A percentile compares a stretch with the other conserved stretches of the same genome.
phyloP scores from a whole-genome alignment of 2,329 filamentous ascomycete species.

The Exophiala sp. region DNA sequence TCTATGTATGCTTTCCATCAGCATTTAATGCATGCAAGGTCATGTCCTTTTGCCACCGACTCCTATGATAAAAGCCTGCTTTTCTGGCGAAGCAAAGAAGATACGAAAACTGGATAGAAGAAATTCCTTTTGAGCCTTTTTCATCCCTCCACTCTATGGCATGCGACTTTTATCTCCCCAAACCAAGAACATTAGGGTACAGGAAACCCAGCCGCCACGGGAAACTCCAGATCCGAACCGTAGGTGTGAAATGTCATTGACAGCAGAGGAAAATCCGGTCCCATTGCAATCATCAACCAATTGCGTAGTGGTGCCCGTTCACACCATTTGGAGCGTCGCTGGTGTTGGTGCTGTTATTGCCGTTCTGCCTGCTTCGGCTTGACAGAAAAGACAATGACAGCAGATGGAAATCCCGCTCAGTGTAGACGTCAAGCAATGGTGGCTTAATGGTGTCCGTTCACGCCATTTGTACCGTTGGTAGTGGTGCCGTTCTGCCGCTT shows the following conservation, averaged over 20 bases:
- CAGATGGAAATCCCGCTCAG: too few relatives aligned
- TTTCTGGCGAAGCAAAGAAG: not conserved
- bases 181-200: not conserved
- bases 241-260: not conserved
- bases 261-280: not conserved
- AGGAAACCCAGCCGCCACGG: not conserved
- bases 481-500: conserved; percentile 30
- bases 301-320: too few relatives aligned
- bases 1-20: not conserved
- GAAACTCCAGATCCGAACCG: not conserved
- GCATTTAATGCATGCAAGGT: not conserved
- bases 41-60: not conserved
- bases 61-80: not conserved
- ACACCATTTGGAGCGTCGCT: too few relatives aligned
- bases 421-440: too few relatives aligned
- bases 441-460: conserved; percentile 30
- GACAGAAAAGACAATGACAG: too few relatives aligned
- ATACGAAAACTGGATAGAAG: not conserved
- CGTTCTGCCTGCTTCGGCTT: too few relatives aligned
- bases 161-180: not conserved
- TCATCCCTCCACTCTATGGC: not conserved
- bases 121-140: not conserved
- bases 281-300: too few relatives aligned
- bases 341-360: too few relatives aligned
- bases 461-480: conserved; percentile 26